phyloP scores from a whole-genome alignment of 2,329 filamentous ascomycete species.

The Epichloe aotearoae region DNA sequence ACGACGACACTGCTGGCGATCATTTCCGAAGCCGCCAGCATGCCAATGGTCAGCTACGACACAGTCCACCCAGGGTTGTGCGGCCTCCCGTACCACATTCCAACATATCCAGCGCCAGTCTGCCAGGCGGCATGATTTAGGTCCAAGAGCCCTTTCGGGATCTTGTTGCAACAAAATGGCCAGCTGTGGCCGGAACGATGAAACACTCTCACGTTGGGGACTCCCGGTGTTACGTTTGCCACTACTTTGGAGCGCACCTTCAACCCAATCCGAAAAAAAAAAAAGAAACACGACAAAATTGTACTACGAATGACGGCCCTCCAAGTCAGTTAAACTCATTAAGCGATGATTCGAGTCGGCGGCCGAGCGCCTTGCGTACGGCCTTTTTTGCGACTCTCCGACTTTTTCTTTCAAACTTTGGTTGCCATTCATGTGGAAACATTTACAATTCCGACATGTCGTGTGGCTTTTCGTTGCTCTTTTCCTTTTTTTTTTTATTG shows the following conservation, averaged over 20 bases:
- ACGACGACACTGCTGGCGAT: background rate
- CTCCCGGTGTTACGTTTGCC: background rate
- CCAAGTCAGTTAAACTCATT: background rate
- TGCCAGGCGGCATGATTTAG: slow-evolving; percentile 35
- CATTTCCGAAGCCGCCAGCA: background rate
- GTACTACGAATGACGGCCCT: slow-evolving; percentile 6
- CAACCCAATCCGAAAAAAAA: background rate
- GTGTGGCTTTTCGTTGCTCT: slow-evolving; percentile 7
- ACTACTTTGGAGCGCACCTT: background rate
- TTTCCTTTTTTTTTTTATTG: slow-evolving; percentile 5
- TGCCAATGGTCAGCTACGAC: background rate
- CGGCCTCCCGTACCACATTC: slow-evolving; percentile 6
- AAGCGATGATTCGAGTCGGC: background rate
- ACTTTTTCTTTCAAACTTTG: background rate
- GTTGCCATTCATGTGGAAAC: slow-evolving; percentile 6
- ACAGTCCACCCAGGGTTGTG: background rate
- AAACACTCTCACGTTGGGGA: background rate
- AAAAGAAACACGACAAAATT: background rate
- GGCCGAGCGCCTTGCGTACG: background rate
- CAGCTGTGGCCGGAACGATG: background rate
- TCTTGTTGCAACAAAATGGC: background rate
- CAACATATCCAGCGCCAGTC: slow-evolving; percentile 16
- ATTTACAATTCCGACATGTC: background rate
- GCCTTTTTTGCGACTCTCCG: background rate
- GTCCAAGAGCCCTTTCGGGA: background rate